A percentile compares a stretch with the other conserved stretches of the same genome.
Evolutionary conservation across 495 filamentous ascomycete genomes (phyloP).

Genomic region (Neurospora discreta): DNA sequence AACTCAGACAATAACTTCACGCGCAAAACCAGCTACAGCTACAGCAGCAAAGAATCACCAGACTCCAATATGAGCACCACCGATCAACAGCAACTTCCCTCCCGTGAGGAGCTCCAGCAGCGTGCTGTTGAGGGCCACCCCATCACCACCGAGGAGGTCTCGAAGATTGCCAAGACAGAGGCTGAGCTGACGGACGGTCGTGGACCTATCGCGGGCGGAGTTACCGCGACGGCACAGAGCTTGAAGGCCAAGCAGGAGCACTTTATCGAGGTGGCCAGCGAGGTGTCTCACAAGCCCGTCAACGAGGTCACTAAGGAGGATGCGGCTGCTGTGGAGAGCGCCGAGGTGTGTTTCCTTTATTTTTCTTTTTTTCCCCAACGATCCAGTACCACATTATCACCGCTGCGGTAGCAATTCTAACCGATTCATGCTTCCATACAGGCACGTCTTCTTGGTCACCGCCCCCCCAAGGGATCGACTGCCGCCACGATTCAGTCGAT

Average conservation of each 20-base stretch:
- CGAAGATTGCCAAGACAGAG: constrained; percentile 13
- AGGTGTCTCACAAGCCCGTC: constrained; percentile 20
- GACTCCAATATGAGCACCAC: not conserved
- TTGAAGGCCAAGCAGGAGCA: constrained; percentile 22
- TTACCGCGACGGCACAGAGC: constrained; percentile 19
- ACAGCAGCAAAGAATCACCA: not conserved
- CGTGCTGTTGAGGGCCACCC: constrained; percentile 13
- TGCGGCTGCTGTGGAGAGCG: constrained; percentile 16
- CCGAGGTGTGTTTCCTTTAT: constrained; percentile 20
- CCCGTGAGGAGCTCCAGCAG: constrained; percentile 13
- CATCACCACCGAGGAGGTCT: constrained; percentile 14
- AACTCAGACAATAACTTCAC: not conserved
- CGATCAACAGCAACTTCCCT: constrained; percentile 9
- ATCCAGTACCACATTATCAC: not conserved
- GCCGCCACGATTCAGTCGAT: constrained; percentile 21
- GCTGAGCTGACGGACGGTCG: constrained; percentile 14
- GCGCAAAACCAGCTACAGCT: not conserved
- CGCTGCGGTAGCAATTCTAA: not conserved
- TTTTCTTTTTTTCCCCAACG: not conserved
- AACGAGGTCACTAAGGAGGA: constrained; percentile 20
- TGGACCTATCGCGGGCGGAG: constrained; percentile 17
- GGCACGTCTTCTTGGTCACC: constrained; percentile 14
- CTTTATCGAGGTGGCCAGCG: constrained; percentile 16
- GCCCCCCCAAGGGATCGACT: constrained; percentile 16
- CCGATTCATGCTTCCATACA: not conserved